Evolutionary conservation across 176 grass and related monocot species (phyloP).

Genomic region (Rhynchospora pubera): DNA sequence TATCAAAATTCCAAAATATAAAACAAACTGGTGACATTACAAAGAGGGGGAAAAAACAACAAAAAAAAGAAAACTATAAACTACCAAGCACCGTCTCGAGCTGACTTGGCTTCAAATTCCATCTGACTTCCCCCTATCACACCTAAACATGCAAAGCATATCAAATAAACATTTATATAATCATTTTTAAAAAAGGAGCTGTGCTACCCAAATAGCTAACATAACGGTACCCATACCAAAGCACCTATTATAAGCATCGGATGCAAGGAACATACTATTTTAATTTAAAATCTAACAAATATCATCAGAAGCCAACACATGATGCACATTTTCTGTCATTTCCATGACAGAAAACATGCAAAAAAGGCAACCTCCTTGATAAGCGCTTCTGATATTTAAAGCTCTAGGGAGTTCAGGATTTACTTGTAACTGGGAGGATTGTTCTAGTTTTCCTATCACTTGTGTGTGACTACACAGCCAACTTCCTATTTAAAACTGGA

Average conservation of each 20-base stretch:
- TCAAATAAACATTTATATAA: constrained; percentile 11
- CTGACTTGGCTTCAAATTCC: constrained; percentile 91
- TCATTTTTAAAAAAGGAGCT: neutral
- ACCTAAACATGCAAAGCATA: neutral
- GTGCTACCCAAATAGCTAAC: neutral
- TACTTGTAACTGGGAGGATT: neutral
- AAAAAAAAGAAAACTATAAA: constrained; percentile 23
- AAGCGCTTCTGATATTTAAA: neutral
- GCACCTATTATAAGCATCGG: neutral
- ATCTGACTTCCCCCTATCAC: constrained; percentile 5
- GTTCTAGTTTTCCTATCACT: neutral
- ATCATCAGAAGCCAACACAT: neutral
- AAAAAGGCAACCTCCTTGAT: neutral
- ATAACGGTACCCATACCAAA: too few relatives aligned
- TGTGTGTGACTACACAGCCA: neutral
- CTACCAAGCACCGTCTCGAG: constrained; percentile 82
- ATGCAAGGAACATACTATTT: neutral
- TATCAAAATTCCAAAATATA: constrained; percentile 19
- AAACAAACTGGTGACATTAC: neutral
- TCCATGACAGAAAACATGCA: neutral
- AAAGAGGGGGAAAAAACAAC: neutral
- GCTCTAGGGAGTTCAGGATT: neutral
- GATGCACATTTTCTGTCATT: neutral
- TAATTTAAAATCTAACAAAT: neutral
- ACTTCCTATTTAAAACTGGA: neutral